These are phyloP conservation scores for Aspergillus pseudonomiae DNA, from an alignment of 2,329 filamentous ascomycete genomes.

Conservation along the genomic window DNA sequence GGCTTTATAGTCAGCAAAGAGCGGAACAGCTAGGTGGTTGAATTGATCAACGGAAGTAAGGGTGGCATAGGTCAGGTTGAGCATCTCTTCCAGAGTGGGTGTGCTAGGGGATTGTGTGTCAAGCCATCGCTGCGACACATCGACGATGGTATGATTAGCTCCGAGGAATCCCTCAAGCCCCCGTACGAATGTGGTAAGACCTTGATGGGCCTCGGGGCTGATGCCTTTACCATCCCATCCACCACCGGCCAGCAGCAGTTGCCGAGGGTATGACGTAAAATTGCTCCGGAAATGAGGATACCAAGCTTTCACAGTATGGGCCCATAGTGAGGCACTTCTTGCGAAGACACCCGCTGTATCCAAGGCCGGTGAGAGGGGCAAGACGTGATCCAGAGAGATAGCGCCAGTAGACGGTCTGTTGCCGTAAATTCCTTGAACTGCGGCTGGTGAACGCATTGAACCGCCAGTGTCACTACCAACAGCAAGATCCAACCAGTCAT, in stretches of 20 bases:
- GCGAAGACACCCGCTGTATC: slow-evolving; percentile 37
- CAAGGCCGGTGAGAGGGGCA: slow-evolving; percentile 32
- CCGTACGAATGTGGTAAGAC: slow-evolving; percentile 27
- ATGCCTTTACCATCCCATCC: slow-evolving; percentile 3
- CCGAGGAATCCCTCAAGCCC: slow-evolving; percentile 29
- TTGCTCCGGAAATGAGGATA: slow-evolving; percentile 21
- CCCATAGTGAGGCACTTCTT: slow-evolving; percentile 26
- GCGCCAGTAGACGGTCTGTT: slow-evolving; percentile 30
- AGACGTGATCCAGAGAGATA: slow-evolving; percentile 23
- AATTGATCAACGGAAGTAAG: slow-evolving; percentile 25
- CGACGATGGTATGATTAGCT: slow-evolving; percentile 29
- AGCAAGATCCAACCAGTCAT: slow-evolving; percentile 36
- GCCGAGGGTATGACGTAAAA: slow-evolving; percentile 26
- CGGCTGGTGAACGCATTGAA: slow-evolving; percentile 31
- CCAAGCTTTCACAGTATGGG: slow-evolving; percentile 20
- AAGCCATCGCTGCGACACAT: slow-evolving; percentile 30
- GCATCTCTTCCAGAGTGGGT: slow-evolving; percentile 16
- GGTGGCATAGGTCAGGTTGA: slow-evolving; percentile 19
- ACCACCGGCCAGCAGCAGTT: slow-evolving; percentile 16
- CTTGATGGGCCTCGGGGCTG: slow-evolving; percentile 26
- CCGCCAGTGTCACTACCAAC: slow-evolving; percentile 32
- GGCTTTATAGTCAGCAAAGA: slow-evolving; percentile 30
- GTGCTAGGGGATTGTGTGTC: slow-evolving; percentile 17
- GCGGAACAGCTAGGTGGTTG: slow-evolving; percentile 21
- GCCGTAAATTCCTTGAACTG: slow-evolving; percentile 32